Conservation (phyloP, 1,284 basidiomycete species). For the Kalmanozyma brasiliensis region DNA sequence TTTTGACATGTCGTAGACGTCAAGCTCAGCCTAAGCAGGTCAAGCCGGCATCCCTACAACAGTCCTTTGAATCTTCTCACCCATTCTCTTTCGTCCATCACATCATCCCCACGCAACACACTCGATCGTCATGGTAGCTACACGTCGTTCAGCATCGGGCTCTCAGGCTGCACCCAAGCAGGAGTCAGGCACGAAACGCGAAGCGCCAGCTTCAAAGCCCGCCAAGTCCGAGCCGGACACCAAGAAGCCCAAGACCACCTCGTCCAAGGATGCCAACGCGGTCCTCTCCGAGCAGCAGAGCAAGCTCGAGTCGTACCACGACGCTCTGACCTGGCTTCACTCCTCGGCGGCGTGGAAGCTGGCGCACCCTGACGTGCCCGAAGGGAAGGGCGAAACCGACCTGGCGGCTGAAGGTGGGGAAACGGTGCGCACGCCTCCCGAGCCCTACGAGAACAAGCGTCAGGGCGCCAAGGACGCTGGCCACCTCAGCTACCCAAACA, state of each 20-base stretch:
- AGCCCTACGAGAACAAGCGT: slow-evolving; percentile 33
- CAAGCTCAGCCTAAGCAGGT: too few species aligned
- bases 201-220: too few species aligned
- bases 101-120: not conserved
- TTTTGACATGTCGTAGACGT: too few species aligned
- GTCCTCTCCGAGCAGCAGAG: slow-evolving; percentile 44
- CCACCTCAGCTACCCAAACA: slow-evolving; percentile 40
- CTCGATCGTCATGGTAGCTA: slow-evolving; percentile 30
- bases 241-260: slow-evolving; percentile 37
- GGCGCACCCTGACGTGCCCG: slow-evolving; percentile 29
- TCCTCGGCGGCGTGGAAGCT: slow-evolving; percentile 26
- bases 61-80: too few species aligned
- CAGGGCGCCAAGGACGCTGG: slow-evolving; percentile 10
- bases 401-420: slow-evolving; percentile 26
- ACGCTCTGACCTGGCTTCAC: slow-evolving; percentile 41
- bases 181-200: too few species aligned
- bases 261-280: slow-evolving; percentile 7
- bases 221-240: slow-evolving; percentile 19
- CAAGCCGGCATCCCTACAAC: not conserved
- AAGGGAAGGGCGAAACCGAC: slow-evolving; percentile 34
- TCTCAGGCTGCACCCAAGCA: slow-evolving; percentile 9
- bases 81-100: not conserved
- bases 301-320: slow-evolving; percentile 37
- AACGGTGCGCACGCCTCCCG: slow-evolving; percentile 22
- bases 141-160: slow-evolving; percentile 25